phyloP scores from a whole-genome alignment of 495 filamentous ascomycete genomes.

The Talaromyces stipitatus region DNA sequence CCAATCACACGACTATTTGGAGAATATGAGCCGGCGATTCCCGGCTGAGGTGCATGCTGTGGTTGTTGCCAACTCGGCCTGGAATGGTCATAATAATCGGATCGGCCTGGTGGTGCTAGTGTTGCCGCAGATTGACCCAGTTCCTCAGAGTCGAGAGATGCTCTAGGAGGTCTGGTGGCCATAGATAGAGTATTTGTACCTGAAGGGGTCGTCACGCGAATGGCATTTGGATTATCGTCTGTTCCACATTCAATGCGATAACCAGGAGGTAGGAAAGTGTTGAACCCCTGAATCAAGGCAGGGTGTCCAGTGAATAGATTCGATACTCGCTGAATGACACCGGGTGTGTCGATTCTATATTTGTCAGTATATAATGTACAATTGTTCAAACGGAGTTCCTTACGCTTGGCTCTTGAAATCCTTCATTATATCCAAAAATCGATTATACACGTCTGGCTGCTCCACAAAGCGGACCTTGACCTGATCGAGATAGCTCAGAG shows the following conservation, averaged over 20 bases:
- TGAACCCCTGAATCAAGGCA: constrained; percentile 95
- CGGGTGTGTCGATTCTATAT: constrained; percentile 87
- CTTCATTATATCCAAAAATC: constrained; percentile 99
- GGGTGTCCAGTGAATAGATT: constrained; percentile 96
- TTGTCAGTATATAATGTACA: constrained; percentile 10
- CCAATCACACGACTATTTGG: constrained; percentile 35
- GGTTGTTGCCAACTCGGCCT: constrained; percentile 40
- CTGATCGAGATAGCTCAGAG: constrained; percentile 94
- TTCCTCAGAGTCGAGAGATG: constrained; percentile 36
- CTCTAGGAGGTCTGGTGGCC: constrained; percentile 37
- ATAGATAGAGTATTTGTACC: constrained; percentile 61
- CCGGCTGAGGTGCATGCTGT: constrained; percentile 33
- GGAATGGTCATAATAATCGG: constrained; percentile 42
- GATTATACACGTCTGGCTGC: constrained; percentile 96
- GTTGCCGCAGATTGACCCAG: constrained; percentile 21
- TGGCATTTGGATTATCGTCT: constrained; percentile 85
- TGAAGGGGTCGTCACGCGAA: constrained; percentile 93
- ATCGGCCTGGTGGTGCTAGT: constrained; percentile 26
- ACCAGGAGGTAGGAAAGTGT: constrained; percentile 94
- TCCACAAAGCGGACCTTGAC: constrained; percentile 98
- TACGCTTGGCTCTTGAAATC: constrained; percentile 98
- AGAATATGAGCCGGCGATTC: constrained; percentile 33
- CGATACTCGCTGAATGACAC: constrained; percentile 94
- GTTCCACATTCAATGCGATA: constrained; percentile 96
- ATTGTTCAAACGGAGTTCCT: constrained; percentile 26